A percentile compares a stretch with the other conserved stretches of the same genome.
These are phyloP conservation scores for Russula abietina DNA, from an alignment of 768 basidiomycete species.

Conservation along the genomic window DNA sequence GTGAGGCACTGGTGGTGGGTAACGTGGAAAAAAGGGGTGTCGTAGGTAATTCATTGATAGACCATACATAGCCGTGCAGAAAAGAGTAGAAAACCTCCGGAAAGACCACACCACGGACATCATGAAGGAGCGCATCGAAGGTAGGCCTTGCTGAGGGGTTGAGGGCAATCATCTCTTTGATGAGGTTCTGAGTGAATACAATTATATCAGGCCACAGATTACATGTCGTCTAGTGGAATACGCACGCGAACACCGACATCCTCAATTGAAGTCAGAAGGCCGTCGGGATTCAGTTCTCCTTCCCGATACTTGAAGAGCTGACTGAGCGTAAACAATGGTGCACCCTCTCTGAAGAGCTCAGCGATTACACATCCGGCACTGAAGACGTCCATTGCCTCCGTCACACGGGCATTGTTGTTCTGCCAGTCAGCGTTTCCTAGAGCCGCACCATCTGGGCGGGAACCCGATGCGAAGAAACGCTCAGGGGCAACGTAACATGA, in stretches of 20 bases:
- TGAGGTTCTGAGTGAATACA: constrained; percentile 52
- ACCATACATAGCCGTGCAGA: constrained; percentile 81
- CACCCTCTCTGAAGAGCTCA: constrained; percentile 92
- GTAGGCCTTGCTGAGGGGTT: constrained; percentile 72
- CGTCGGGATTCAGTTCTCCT: constrained; percentile 73
- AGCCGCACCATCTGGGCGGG: constrained; percentile 41
- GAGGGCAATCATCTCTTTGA: constrained; percentile 84
- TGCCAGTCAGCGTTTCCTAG: constrained; percentile 44
- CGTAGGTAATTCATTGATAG: constrained; percentile 63
- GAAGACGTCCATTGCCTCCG: constrained; percentile 97
- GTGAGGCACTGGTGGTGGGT: not conserved
- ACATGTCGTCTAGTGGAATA: constrained; percentile 23
- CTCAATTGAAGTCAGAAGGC: constrained; percentile 65
- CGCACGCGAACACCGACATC: constrained; percentile 77
- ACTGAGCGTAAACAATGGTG: constrained; percentile 86
- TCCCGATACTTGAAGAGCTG: constrained; percentile 93
- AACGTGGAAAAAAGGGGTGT: constrained; percentile 37
- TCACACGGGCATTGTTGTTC: constrained; percentile 73
- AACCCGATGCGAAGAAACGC: constrained; percentile 76
- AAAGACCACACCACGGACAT: constrained; percentile 71
- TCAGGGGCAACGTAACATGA: constrained; percentile 97
- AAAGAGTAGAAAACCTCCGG: constrained; percentile 95
- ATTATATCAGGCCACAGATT: constrained; percentile 8
- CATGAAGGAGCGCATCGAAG: constrained; percentile 73
- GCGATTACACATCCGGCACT: constrained; percentile 92